Evolutionary conservation across 2,329 filamentous ascomycete species (phyloP).

Genomic region (Rhinocladiella similis): DNA sequence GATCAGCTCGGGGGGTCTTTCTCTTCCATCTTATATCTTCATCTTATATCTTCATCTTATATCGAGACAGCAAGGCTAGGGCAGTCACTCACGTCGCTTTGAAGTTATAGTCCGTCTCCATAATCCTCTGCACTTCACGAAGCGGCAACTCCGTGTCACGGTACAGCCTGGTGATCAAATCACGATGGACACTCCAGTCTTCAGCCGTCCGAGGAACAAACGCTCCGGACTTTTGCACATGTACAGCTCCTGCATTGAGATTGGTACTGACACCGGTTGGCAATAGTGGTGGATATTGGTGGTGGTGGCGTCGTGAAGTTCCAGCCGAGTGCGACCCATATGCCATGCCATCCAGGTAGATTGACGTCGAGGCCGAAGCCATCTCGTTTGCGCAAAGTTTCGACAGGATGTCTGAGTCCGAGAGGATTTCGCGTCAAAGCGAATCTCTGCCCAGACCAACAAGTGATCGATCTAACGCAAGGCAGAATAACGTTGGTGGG

Average conservation of each 20-base stretch:
- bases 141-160: constrained; percentile 3
- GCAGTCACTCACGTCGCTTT: constrained; percentile 4
- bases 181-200: constrained; percentile 2
- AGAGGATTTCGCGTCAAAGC: no score
- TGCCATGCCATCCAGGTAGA: no score
- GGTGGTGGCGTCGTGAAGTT: no score
- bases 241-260: background rate
- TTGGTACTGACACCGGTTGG: background rate
- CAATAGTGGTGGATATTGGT: background rate
- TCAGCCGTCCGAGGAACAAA: constrained; percentile 4
- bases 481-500: no score
- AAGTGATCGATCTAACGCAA: no score
- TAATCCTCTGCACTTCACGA: constrained; percentile 6
- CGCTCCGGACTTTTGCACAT: background rate
- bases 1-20: background rate
- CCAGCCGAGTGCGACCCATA: no score
- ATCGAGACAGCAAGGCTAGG: background rate
- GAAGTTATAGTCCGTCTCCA: constrained; percentile 4
- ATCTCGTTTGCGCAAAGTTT: no score
- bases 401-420: no score
- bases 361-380: no score
- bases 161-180: constrained; percentile 2
- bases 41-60: background rate
- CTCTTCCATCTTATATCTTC: no score
- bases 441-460: no score